Evolutionary conservation across 2,329 filamentous ascomycete genomes (phyloP).

Genomic region (Epichloe sp.): DNA sequence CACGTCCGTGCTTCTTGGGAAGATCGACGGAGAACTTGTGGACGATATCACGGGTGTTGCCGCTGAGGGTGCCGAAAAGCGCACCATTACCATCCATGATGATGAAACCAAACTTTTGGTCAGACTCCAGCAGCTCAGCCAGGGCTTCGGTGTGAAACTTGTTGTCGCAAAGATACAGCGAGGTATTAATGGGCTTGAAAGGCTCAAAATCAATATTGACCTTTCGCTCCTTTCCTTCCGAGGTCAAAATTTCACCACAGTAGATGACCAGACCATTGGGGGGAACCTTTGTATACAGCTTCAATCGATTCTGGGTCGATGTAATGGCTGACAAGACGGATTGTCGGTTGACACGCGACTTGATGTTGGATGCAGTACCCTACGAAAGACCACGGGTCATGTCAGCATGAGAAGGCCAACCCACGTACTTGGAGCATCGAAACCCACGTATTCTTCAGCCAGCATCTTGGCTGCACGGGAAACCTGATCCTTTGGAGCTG

Average conservation of each 20-base stretch:
- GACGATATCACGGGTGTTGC: slow-evolving; percentile 90
- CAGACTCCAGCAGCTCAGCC: slow-evolving; percentile 92
- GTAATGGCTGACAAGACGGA: slow-evolving; percentile 97
- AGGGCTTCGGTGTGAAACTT: slow-evolving; percentile 98
- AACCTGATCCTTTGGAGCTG: slow-evolving; percentile 95
- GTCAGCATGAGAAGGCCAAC: slow-evolving; percentile 37
- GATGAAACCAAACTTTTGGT: slow-evolving; percentile 99
- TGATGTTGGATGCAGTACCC: slow-evolving; percentile 99
- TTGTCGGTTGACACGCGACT: slow-evolving; percentile 96
- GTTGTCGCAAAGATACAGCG: slow-evolving; percentile 98
- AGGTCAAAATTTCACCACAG: slow-evolving; percentile 99
- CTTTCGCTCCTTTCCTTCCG: slow-evolving; percentile 96
- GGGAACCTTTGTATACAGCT: slow-evolving; percentile 98
- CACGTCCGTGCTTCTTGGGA: slow-evolving; percentile 99
- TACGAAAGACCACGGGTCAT: slow-evolving; percentile 21
- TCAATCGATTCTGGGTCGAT: slow-evolving; percentile 95
- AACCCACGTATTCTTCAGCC: slow-evolving; percentile 94
- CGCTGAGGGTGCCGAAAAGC: slow-evolving; percentile 90
- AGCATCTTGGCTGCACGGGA: slow-evolving; percentile 97
- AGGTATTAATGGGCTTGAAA: slow-evolving; percentile 99
- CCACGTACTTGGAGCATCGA: background rate
- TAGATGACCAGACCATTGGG: slow-evolving; percentile 96
- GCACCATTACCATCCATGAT: slow-evolving; percentile 99
- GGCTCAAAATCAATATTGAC: slow-evolving; percentile 99
- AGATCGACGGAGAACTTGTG: slow-evolving; percentile 99